Evolutionary conservation across 2,329 filamentous ascomycete genomes (phyloP).

Genomic region (Alternaria atra): DNA sequence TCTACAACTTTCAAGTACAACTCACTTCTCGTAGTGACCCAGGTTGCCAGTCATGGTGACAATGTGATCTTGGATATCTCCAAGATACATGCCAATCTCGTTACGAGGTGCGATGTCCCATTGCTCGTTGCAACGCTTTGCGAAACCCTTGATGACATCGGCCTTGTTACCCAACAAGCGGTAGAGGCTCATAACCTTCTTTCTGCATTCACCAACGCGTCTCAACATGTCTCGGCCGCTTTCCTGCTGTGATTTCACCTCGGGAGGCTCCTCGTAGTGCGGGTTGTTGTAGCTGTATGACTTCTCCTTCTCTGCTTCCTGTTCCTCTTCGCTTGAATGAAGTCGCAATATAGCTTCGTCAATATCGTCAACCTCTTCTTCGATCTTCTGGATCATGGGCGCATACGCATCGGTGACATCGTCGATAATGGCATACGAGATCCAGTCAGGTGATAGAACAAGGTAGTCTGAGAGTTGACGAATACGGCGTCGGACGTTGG

Average conservation of each 20-base stretch:
- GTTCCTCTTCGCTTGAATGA: slow-evolving; percentile 66
- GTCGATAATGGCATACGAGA: slow-evolving; percentile 96
- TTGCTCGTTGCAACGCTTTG: slow-evolving; percentile 96
- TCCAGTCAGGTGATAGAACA: slow-evolving; percentile 94
- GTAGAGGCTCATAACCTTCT: slow-evolving; percentile 97
- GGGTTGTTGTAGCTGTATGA: slow-evolving; percentile 37
- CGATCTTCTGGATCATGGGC: slow-evolving; percentile 89
- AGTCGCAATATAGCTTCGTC: slow-evolving; percentile 89
- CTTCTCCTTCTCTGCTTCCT: slow-evolving; percentile 40
- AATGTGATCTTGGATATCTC: slow-evolving; percentile 99
- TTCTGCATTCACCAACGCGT: slow-evolving; percentile 90
- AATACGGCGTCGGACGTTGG: slow-evolving; percentile 92
- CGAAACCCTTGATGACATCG: slow-evolving; percentile 98
- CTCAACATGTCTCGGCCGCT: slow-evolving; percentile 83
- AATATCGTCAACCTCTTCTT: slow-evolving; percentile 96
- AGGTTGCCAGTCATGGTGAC: slow-evolving; percentile 98
- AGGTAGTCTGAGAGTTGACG: slow-evolving; percentile 94
- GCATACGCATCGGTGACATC: slow-evolving; percentile 98
- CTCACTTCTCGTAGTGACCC: slow-evolving; percentile 93
- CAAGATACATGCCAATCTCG: slow-evolving; percentile 96
- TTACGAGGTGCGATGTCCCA: slow-evolving; percentile 95
- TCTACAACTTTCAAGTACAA: slow-evolving; percentile 21
- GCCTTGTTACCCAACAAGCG: slow-evolving; percentile 94
- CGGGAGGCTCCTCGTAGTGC: slow-evolving; percentile 45
- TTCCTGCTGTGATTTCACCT: slow-evolving; percentile 55